A percentile compares a stretch with the other conserved stretches of the same genome.
Evolutionary conservation across 116 monocot species (phyloP).

Genomic region (Cymodocea nodosa): DNA sequence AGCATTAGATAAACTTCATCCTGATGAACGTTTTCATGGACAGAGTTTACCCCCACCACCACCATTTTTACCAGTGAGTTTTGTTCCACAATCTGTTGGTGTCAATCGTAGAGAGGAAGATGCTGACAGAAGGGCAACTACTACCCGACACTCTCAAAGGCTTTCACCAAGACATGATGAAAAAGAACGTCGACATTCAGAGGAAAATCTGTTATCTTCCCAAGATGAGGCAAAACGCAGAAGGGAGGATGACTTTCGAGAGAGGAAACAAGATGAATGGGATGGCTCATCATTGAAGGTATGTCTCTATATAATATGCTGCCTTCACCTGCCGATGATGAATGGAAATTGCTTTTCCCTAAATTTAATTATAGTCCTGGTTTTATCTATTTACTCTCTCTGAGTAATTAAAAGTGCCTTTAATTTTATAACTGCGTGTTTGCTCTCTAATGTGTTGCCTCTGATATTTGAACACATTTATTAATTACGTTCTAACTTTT

Average conservation of each 20-base stretch:
- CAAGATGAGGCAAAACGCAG: conserved; percentile 71
- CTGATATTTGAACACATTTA: too few species aligned
- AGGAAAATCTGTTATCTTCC: conserved; percentile 43
- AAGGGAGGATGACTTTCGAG: conserved; percentile 79
- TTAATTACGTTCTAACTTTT: too few species aligned
- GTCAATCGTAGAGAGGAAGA: conserved; percentile 76
- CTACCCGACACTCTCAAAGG: conserved; percentile 47
- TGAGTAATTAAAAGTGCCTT: too few species aligned
- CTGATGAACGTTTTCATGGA: conserved; percentile 63
- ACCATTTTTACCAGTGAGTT: conserved; percentile 63
- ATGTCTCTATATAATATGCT: conserved; percentile 1
- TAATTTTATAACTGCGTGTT: too few species aligned
- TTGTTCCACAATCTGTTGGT: conserved; percentile 81
- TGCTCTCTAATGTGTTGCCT: too few species aligned
- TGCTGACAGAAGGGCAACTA: conserved; percentile 44
- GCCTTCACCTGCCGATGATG: too few species aligned
- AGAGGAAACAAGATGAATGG: conserved; percentile 83
- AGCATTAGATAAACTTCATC: conserved; percentile 21
- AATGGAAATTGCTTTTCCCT: too few species aligned
- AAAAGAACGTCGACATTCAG: conserved; percentile 63
- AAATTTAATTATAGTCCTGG: too few species aligned
- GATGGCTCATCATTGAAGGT: conserved; percentile 59
- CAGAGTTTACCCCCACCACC: conserved; percentile 91
- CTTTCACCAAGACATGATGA: conserved; percentile 86
- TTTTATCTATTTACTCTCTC: too few species aligned